Conservation (phyloP, 352 stramenopile genomes). For the Pythium aquatile region DNA sequence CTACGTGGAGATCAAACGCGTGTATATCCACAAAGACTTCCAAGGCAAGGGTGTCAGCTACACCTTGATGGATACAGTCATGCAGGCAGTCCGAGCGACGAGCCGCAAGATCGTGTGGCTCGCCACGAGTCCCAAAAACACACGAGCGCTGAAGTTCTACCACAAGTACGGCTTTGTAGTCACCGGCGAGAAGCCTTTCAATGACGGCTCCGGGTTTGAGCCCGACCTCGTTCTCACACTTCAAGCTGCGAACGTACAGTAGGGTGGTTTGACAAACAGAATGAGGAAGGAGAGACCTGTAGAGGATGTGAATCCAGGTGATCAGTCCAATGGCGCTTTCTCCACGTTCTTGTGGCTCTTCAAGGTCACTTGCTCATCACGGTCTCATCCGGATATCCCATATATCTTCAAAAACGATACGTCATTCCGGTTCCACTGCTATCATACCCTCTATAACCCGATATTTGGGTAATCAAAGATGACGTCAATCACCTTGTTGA, state of each 20-base stretch:
- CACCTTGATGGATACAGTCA: constrained; percentile 31
- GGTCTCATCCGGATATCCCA: neutral
- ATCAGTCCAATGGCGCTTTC: too few relatives aligned
- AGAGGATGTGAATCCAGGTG: neutral
- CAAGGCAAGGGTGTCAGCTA: constrained; percentile 30
- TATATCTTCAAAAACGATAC: neutral
- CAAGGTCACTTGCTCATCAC: neutral
- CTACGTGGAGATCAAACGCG: constrained; percentile 34
- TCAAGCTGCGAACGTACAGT: neutral
- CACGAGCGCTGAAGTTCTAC: constrained; percentile 36
- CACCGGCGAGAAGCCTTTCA: constrained; percentile 29
- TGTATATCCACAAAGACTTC: constrained; percentile 33
- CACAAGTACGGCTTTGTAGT: constrained; percentile 32
- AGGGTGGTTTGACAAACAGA: too few relatives aligned
- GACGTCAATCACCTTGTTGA: neutral
- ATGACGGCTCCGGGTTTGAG: constrained; percentile 17
- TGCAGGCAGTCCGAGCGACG: constrained; percentile 25
- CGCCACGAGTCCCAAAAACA: constrained; percentile 30
- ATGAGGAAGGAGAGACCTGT: too few relatives aligned
- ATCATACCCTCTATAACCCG: neutral
- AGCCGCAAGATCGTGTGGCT: constrained; percentile 31
- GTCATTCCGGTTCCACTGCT: neutral
- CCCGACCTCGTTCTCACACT: constrained; percentile 17
- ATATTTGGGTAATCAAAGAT: neutral
- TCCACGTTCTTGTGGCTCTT: neutral